Evolutionary conservation across 345 rosid genomes (phyloP), one percentile per base, ranked within the genome.

Genomic region (Brassica carinata): DNA sequence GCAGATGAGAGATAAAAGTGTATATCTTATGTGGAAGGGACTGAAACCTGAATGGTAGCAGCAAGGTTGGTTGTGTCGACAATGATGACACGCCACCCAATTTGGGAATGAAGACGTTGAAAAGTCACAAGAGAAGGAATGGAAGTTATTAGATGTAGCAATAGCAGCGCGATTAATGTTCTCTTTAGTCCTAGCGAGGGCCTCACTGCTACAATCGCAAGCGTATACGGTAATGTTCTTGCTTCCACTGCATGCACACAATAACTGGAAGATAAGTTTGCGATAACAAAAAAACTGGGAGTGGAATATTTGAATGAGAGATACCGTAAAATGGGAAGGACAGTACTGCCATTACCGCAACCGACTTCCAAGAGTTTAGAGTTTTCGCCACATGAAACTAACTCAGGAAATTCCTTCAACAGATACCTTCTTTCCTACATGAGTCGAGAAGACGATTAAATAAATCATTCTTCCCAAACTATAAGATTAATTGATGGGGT

Each of bases 271-370:
- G n/a, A n/a, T n/a, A n/a, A n/a, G n/a, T n/a, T n/a, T n/a, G n/a
- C n/a, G n/a, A n/a, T 23, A 23, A 23, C 26, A 23, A 23, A 23
- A 23, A 23, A 23, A 23, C 26, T 23, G 26, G 26, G 26, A 23
- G 26, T 23, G 26, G 26, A 23, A 23, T 1, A 23, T 36, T 36
- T 36, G 40, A 36, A 53, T 7, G 63, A 34, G 63, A 34, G 23
- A 77, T 88, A 94, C 97, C 96, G 88, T 72, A 95, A 75, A 75
- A 95, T 85, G 7, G 97, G 97, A 82, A 90, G 88, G 17, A 85
- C 86, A 0, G 97, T 84, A 82, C 99, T 95, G 15, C 99, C 98
- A 85, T 85, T 95, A 48, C 99, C 98, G 73, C 98, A 91, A 17
- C 98, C 99, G 15, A 91, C 91, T 88, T 95, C 98, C 84, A 95